Conservation (phyloP, 225 moss, liverwort and hornwort species). For the Sphagnum contortum region DNA sequence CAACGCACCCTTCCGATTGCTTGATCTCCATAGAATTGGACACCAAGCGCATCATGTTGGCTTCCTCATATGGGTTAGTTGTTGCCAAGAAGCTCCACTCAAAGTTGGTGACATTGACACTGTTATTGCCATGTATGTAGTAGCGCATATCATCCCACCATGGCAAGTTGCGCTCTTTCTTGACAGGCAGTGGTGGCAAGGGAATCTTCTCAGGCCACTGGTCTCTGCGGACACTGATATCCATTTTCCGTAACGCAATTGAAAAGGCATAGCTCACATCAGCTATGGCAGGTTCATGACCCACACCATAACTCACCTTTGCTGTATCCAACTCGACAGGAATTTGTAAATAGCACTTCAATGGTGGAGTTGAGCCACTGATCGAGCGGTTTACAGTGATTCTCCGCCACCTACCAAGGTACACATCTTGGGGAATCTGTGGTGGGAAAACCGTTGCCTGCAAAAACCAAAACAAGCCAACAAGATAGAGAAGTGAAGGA, state of each 20-base stretch:
- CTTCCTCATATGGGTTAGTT: slow-evolving; percentile 85
- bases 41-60: slow-evolving; percentile 62
- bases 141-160: slow-evolving; percentile 99
- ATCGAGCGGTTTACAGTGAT: slow-evolving; percentile 77
- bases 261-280: slow-evolving; percentile 87
- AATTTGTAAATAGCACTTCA: slow-evolving; percentile 82
- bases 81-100: slow-evolving; percentile 76
- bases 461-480: slow-evolving; percentile 1
- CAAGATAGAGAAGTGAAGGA: not conserved
- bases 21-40: slow-evolving; percentile 59
- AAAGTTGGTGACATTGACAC: slow-evolving; percentile 62
- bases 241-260: slow-evolving; percentile 68
- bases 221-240: slow-evolving; percentile 52
- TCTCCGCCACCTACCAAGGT: slow-evolving; percentile 70
- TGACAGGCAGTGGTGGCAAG: slow-evolving; percentile 66
- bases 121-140: slow-evolving; percentile 83
- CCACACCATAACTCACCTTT: slow-evolving; percentile 74
- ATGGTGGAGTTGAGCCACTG: slow-evolving; percentile 87
- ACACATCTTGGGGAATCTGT: slow-evolving; percentile 77
- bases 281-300: slow-evolving; percentile 89
- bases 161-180: slow-evolving; percentile 92
- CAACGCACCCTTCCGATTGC: slow-evolving; percentile 86
- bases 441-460: slow-evolving; percentile 89
- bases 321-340: slow-evolving; percentile 68
- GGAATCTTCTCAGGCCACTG: slow-evolving; percentile 52